Evolutionary conservation across 495 filamentous ascomycete species (phyloP), one percentile per base, ranked within the genome.

Genomic region (Xylaria sp.): DNA sequence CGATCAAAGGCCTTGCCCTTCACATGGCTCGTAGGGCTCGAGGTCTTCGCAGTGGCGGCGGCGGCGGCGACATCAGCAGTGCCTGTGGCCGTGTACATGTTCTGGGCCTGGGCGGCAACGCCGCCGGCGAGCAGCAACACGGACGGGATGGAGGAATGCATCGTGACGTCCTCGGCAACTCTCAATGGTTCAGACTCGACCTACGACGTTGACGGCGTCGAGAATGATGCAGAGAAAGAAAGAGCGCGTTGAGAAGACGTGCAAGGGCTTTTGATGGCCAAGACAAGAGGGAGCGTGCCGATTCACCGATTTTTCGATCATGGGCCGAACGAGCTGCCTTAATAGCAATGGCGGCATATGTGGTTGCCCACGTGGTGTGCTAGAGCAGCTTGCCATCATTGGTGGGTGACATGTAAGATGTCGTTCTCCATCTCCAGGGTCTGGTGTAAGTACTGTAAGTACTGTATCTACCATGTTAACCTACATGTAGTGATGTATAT

Each of bases 1-100:
- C 89, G 86, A 77, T 93, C 83, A 73, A 93, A 94, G 1, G 84
- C 89, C 71, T 87, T 83, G 64, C 92, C 92, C 69, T 82, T 73
- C 62, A 93, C 88, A 74, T 87, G 79, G 64, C 87, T 89, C 9
- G 85, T 86, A 17, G 90, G 89, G 40, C 86, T 89, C 59, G 66
- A 59, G 1, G 82, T 80, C 73, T 74, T 67, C 0, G 80, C 79
- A 26, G 81, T 83, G 24, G 80, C 82, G 26, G 76, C 73, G 5
- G 76, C 80, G 26, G 75, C 74, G 29, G 71, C 73, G 43, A 82
- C 76, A 15, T 72, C 74, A 21, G 70, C 67, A 12, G 75, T 77
- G 19, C 73, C 75, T n/a, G 77, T 79, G 7, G 77, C 75, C 5
- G 77, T 79, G 35, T 77, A 77, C 9, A 67, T 65, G 57, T 78